Evolutionary conservation across 495 filamentous ascomycete species (phyloP), one percentile per base, ranked within the genome.

Genomic region (Melanomma pulvis-pyrius): DNA sequence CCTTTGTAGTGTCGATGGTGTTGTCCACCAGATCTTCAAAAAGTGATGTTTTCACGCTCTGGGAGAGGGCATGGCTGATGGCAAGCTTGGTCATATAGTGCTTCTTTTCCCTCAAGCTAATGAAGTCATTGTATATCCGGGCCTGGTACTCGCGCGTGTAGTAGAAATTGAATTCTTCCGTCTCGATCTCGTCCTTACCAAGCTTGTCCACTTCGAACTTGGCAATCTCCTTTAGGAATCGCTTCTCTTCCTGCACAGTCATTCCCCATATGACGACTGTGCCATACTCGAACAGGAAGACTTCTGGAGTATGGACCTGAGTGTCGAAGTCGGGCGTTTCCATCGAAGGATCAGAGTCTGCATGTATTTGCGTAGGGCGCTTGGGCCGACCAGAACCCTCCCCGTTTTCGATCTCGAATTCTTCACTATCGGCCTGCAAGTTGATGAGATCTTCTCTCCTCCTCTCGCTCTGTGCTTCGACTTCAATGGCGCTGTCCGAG

Each of bases 231-330:
- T 92, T 93, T 5, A 98, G 79, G 72, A 98, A 96, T 25, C 88
- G 83, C 50, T 88, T 85, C 76, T 98, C 94, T 66, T 98, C 87
- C 8, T 84, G 80, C 8, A 88, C 77, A 0, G 90, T 87, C 93
- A 98, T 96, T 63, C 94, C 94, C 94, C 94, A 98, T 74, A 98
- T 93, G n/a, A 98, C 94, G n/a, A 97, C 90, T n/a, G 96, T 96
- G 44, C 94, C 94, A 72, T 98, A 98, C 69, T 96, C 89, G 74
- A 97, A 98, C 24, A 98, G 83, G 76, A 98, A 98, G 11, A 97
- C 83, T 76, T 98, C 94, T 0, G 93, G 92, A 1, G 87, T 96
- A 74, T 96, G 91, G 12, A 97, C 90, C 74, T 82, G 81, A 22
- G 85, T 93, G 74, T 91, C 89, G 53, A 91, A 86, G 73, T 91